Percentiles rank a stretch among this genome's conserved stretches.
Evolutionary conservation across 768 basidiomycete species (phyloP).

Genomic region (Trametes coccinea): DNA sequence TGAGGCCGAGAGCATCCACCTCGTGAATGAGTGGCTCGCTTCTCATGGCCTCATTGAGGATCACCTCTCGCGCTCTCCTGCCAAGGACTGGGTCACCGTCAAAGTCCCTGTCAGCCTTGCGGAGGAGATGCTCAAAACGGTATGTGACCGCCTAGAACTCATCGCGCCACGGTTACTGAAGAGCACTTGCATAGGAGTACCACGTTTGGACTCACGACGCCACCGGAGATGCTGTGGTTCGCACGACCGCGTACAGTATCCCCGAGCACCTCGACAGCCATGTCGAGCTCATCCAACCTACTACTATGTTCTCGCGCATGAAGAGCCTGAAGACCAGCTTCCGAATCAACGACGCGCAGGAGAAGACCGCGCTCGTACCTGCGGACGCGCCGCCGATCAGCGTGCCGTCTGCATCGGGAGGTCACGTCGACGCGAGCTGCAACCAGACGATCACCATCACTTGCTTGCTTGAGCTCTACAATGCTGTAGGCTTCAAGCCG

Average conservation of each 20-base stretch:
- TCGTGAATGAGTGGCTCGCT: constrained; percentile 63
- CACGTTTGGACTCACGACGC: constrained; percentile 57
- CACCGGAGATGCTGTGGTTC: constrained; percentile 55
- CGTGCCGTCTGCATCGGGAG: constrained; percentile 30
- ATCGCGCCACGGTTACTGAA: neutral
- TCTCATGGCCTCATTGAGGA: constrained; percentile 52
- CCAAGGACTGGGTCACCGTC: constrained; percentile 69
- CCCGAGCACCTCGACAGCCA: constrained; percentile 59
- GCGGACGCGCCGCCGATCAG: constrained; percentile 31
- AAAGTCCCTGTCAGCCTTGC: constrained; percentile 57
- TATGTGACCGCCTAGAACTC: constrained; percentile 30
- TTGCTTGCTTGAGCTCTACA: constrained; percentile 38
- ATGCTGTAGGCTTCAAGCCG: constrained; percentile 32
- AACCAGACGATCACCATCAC: constrained; percentile 34
- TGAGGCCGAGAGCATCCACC: constrained; percentile 48
- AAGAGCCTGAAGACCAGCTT: constrained; percentile 45
- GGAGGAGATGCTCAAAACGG: constrained; percentile 73
- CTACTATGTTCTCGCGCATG: constrained; percentile 61
- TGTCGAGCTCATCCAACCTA: constrained; percentile 70
- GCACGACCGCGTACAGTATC: constrained; percentile 71
- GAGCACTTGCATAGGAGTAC: constrained; percentile 48
- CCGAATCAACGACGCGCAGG: constrained; percentile 17
- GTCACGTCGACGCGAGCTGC: constrained; percentile 35
- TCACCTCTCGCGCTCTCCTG: constrained; percentile 55
- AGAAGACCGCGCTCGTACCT: neutral